phyloP scores from a whole-genome alignment of 176 grass and related monocot genomes.

The Metroxylon sagu region DNA sequence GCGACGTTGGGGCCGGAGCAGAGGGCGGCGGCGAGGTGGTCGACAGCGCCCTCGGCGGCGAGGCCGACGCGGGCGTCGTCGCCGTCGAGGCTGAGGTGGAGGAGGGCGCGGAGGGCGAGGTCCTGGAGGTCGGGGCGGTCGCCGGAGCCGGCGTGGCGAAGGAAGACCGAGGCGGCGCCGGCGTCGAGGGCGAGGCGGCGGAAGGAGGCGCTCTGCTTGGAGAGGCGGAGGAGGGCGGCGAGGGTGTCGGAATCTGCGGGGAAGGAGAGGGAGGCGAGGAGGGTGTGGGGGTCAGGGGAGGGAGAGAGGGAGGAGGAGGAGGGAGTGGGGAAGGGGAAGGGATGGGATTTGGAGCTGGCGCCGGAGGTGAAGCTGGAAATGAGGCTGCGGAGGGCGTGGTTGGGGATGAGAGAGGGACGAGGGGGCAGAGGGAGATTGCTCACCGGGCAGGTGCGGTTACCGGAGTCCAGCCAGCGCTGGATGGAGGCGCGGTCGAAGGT shows the following conservation, averaged over 20 bases:
- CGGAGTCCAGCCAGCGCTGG: constrained; percentile 74
- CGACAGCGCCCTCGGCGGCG: constrained; percentile 74
- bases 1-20: constrained; percentile 23
- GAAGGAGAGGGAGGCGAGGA: constrained; percentile 15
- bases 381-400: constrained; percentile 53
- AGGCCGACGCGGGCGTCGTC: constrained; percentile 77
- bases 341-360: constrained; percentile 18
- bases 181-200: constrained; percentile 58
- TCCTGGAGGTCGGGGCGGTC: constrained; percentile 20
- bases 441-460: constrained; percentile 66
- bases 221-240: constrained; percentile 7
- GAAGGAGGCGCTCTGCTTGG: constrained; percentile 43
- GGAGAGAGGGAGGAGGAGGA: background rate
- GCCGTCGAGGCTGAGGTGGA: constrained; percentile 71
- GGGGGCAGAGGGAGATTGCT: constrained; percentile 39
- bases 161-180: constrained; percentile 41
- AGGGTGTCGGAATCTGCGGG: constrained; percentile 11
- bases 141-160: constrained; percentile 42
- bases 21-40: constrained; percentile 46
- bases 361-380: constrained; percentile 40
- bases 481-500: constrained; percentile 84
- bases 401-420: constrained; percentile 63
- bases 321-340: background rate
- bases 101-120: constrained; percentile 31
- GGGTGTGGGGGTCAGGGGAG: background rate